Evolutionary conservation across 2,329 filamentous ascomycete species (phyloP).

Genomic region (Chaetomium strumarium): DNA sequence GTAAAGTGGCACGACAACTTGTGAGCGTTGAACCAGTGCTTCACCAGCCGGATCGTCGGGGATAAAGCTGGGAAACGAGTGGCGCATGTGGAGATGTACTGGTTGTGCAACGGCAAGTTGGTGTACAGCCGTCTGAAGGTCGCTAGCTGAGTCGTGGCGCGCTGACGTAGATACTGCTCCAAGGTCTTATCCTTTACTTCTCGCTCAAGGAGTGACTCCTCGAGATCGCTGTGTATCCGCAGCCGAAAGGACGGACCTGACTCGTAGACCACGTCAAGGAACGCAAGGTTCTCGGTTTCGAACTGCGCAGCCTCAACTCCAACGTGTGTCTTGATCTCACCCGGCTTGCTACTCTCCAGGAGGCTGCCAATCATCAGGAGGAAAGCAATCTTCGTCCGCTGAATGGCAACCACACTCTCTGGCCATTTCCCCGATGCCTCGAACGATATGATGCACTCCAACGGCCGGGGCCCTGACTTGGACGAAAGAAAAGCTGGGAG

Average conservation of each 20-base stretch:
- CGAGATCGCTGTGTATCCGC: conserved; percentile 82
- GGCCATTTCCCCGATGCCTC: conserved; percentile 93
- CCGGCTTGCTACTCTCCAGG: conserved; percentile 52
- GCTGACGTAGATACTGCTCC: conserved; percentile 59
- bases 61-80: conserved; percentile 77
- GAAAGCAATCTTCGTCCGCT: conserved; percentile 90
- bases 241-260: conserved; percentile 72
- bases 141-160: conserved; percentile 63
- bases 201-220: conserved; percentile 74
- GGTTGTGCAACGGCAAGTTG: conserved; percentile 70
- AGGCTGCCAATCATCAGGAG: conserved; percentile 69
- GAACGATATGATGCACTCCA: conserved; percentile 81
- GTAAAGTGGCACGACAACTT: conserved; percentile 70
- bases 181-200: conserved; percentile 67
- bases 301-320: conserved; percentile 72
- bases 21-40: conserved; percentile 84
- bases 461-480: conserved; percentile 46
- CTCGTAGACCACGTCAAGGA: conserved; percentile 73
- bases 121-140: conserved; percentile 65
- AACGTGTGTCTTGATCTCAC: conserved; percentile 59
- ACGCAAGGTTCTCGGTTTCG: conserved; percentile 69
- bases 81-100: conserved; percentile 72
- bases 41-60: conserved; percentile 74
- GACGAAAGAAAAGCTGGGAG: conserved; percentile 43
- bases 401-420: conserved; percentile 83